Evolutionary conservation across 2,329 filamentous ascomycete genomes (phyloP), one percentile per base, ranked within the genome.

Genomic region (Nigrospora sphaerica): DNA sequence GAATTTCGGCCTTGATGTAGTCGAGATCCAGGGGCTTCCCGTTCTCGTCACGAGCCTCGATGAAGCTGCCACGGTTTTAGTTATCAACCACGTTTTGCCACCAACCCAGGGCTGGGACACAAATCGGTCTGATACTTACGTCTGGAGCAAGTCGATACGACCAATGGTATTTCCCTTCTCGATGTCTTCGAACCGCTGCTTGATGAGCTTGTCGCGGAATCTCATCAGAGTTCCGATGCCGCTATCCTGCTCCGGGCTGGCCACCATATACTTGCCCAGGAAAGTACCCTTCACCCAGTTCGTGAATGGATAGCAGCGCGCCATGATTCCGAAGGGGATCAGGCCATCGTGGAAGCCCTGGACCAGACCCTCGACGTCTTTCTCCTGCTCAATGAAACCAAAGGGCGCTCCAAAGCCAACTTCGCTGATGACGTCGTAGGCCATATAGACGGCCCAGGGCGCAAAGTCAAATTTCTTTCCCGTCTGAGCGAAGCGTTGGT

Each of bases 161-260:
- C 65, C 67, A 6, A 60, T 55, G 0, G 66, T 62, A 11, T 70
- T 73, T 1, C 71, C 74, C 5, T 62, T 57, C 42, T 71, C 63
- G 17, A 78, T 65, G 44, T 77, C 73, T 23, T 66, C 57, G 19
- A 71, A 60, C 1, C 78, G 68, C 50, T 77, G 61, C 18, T 61
- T 55, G 46, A 81, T 70, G 2, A 81, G 65, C 23, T 67, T 66
- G 52, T 81, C 77, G 4, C 77, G 72, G 58, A 80, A 80, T 10
- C 73, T 66, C 75, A 81, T 80, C 46, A 80, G 55, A 1, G 69
- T 71, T 1, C 77, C 77, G 32, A 80, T 77, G 1, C 76, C 77
- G 12, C 67, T 72, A 35, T 76, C 60, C 32, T 81, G 70, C 40
- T 77, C 69, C 0, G 77, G 75, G 33, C 61, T 72, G 10, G 76